Evolutionary conservation across 2,329 filamentous ascomycete species (phyloP).

Genomic region (Elsinoe australis): DNA sequence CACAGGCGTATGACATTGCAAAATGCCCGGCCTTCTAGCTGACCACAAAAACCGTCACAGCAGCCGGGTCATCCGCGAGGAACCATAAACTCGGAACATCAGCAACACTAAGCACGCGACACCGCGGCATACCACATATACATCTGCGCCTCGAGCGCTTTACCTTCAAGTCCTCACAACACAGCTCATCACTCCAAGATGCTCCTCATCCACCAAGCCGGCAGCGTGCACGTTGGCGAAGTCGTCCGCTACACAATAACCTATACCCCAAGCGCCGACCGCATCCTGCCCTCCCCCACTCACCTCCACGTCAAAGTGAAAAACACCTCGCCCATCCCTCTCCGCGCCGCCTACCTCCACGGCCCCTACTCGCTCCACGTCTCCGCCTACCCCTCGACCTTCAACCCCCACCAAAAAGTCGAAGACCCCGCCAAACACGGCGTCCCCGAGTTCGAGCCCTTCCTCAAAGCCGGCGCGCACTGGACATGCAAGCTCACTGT

Average conservation of each 20-base stretch:
- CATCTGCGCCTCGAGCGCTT: neutral
- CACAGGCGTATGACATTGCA: neutral
- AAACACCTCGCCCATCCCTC: constrained; percentile 81
- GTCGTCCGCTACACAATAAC: constrained; percentile 84
- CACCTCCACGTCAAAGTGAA: constrained; percentile 78
- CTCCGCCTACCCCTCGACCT: constrained; percentile 73
- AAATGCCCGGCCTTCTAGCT: constrained; percentile 8
- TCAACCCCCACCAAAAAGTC: constrained; percentile 74
- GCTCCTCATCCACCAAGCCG: constrained; percentile 85
- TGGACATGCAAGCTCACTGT: constrained; percentile 77
- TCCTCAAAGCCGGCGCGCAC: constrained; percentile 84
- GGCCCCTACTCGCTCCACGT: constrained; percentile 89
- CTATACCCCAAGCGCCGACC: constrained; percentile 82
- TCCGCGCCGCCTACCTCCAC: constrained; percentile 92
- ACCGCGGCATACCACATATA: neutral
- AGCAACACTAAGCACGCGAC: neutral
- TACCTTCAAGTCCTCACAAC: neutral
- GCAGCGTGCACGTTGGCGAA: constrained; percentile 89
- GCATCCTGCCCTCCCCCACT: constrained; percentile 77
- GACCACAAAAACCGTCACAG: neutral
- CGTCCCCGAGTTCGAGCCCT: constrained; percentile 86
- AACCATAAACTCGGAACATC: constrained; percentile 2
- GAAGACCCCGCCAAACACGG: constrained; percentile 63
- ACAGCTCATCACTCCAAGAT: constrained; percentile 41
- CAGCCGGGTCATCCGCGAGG: constrained; percentile 12